These are phyloP conservation scores for Pilobolus umbonatus DNA, from an alignment of 192 early-diverging fungal species.

Conservation along the genomic window DNA sequence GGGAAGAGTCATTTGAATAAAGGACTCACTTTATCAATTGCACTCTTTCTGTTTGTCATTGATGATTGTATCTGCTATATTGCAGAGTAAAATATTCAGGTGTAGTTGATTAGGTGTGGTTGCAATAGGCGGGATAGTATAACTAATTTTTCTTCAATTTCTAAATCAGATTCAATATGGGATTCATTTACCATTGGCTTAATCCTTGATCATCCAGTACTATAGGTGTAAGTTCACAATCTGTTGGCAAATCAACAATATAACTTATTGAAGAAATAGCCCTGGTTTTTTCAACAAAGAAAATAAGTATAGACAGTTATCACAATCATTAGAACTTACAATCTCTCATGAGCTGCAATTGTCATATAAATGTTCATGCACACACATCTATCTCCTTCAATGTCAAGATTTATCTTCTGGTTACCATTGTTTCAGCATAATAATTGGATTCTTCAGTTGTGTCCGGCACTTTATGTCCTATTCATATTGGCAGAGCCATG, in stretches of 20 bases:
- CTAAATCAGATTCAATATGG: no score
- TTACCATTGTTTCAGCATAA: background rate
- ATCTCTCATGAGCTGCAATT: background rate
- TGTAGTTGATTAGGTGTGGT: no score
- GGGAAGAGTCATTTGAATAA: no score
- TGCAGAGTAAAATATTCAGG: no score
- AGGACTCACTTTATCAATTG: no score
- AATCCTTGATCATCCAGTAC: no score
- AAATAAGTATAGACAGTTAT: background rate
- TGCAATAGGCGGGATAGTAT: no score
- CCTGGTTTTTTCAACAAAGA: constrained; percentile 10
- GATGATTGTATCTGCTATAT: no score
- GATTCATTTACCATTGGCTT: no score
- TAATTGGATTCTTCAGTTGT: background rate
- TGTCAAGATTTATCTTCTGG: constrained; percentile 7
- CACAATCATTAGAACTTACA: background rate
- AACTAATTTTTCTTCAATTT: no score
- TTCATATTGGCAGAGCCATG: constrained; percentile 3
- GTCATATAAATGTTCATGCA: background rate
- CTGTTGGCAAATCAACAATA: background rate
- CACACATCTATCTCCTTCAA: background rate
- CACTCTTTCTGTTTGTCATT: no score
- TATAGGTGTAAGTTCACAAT: constrained; percentile 5
- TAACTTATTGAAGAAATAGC: background rate
- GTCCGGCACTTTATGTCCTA: constrained; percentile 10